Evolutionary conservation across 345 rosid species (phyloP).

Genomic region (Brassica juncea): DNA sequence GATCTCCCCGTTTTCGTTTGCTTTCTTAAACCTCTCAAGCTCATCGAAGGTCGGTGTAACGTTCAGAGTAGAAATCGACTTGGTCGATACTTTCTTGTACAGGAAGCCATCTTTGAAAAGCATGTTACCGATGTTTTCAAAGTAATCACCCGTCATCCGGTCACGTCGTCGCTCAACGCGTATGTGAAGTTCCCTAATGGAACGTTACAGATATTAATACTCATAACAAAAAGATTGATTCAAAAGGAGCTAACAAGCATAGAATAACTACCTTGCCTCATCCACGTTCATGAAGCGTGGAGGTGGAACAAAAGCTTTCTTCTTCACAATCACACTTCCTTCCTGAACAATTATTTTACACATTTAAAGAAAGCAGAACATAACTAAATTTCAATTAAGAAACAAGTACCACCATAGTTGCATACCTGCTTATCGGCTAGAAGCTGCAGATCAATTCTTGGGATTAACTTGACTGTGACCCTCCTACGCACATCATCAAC

Average conservation of each 20-base stretch:
- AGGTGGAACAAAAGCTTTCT: constrained; percentile 86
- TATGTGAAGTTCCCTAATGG: constrained; percentile 68
- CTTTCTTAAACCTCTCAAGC: constrained; percentile 73
- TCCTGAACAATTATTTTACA: constrained; percentile 46
- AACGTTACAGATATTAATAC: background rate
- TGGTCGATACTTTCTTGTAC: constrained; percentile 72
- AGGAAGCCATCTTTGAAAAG: constrained; percentile 81
- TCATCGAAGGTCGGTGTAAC: constrained; percentile 88
- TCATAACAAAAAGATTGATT: background rate
- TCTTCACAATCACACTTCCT: constrained; percentile 70
- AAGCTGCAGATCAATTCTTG: constrained; percentile 82
- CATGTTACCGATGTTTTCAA: constrained; percentile 69
- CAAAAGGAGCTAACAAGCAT: background rate
- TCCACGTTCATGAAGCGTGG: constrained; percentile 88
- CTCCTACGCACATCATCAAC: constrained; percentile 84
- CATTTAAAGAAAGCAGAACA: background rate
- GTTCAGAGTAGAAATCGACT: constrained; percentile 66
- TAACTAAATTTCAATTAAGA: background rate
- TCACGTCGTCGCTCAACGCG: constrained; percentile 83
- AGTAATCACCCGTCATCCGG: constrained; percentile 74
- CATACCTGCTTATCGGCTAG: constrained; percentile 80
- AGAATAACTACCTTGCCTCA: constrained; percentile 74
- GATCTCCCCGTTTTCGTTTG: constrained; percentile 67
- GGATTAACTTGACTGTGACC: constrained; percentile 81
- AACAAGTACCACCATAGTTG: background rate